Evolutionary conservation across 352 stramenopile species (phyloP).

Genomic region (Pilasporangium apinafurcum): DNA sequence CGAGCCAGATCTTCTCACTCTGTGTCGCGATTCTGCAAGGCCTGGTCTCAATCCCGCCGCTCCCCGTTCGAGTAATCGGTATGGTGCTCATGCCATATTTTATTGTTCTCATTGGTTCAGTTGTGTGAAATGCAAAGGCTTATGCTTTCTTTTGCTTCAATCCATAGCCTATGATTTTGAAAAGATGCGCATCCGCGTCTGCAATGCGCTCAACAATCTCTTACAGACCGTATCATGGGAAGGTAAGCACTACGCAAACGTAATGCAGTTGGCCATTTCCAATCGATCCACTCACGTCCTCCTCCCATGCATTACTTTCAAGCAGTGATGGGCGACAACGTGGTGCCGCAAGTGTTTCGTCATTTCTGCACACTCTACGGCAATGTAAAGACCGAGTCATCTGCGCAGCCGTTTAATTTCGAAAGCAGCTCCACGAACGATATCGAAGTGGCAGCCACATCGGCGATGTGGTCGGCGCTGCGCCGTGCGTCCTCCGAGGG

Average conservation of each 20-base stretch:
- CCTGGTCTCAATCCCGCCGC: conserved; percentile 60
- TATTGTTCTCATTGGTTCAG: conserved; percentile 5
- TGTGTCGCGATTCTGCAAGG: conserved; percentile 70
- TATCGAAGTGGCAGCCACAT: conserved; percentile 58
- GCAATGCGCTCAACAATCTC: conserved; percentile 81
- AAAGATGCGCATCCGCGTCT: conserved; percentile 75
- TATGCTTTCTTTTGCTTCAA: background rate
- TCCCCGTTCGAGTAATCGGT: conserved; percentile 44
- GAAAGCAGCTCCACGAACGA: conserved; percentile 42
- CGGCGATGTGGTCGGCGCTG: conserved; percentile 67
- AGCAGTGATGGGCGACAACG: conserved; percentile 34
- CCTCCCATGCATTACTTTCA: background rate
- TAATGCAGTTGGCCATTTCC: no score
- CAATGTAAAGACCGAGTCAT: conserved; percentile 44
- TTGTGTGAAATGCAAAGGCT: background rate
- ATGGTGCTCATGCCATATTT: conserved; percentile 3
- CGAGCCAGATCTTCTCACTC: conserved; percentile 42
- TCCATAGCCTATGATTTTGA: conserved; percentile 59
- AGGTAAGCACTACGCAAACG: no score
- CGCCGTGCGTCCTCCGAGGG: conserved; percentile 51
- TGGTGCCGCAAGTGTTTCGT: conserved; percentile 66
- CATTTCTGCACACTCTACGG: conserved; percentile 72
- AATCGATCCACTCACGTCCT: no score
- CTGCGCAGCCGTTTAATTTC: conserved; percentile 23
- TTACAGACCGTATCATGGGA: conserved; percentile 55